Evolutionary conservation across 2,329 filamentous ascomycete genomes (phyloP).

Genomic region (Rhynchosporium agropyri): DNA sequence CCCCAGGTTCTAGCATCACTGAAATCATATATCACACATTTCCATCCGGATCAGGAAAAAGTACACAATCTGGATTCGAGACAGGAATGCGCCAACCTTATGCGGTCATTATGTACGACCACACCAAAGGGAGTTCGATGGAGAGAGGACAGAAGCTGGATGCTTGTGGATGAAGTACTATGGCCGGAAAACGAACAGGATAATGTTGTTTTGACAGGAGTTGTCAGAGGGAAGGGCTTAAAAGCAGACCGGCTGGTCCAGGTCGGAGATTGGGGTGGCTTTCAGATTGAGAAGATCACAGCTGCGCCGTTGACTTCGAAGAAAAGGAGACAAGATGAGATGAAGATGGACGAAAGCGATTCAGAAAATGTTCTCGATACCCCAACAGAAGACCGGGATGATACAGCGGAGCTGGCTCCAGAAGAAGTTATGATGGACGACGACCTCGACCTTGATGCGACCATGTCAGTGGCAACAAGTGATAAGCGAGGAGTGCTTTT

Average conservation of each 20-base stretch:
- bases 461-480: constrained; percentile 51
- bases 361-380: constrained; percentile 64
- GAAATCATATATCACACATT: constrained; percentile 91
- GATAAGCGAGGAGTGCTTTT: constrained; percentile 85
- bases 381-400: constrained; percentile 80
- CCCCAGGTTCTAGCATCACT: constrained; percentile 78
- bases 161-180: constrained; percentile 81
- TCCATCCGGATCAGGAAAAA: constrained; percentile 90
- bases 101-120: constrained; percentile 87
- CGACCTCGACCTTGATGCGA: constrained; percentile 54
- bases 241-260: constrained; percentile 91
- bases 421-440: constrained; percentile 83
- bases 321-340: constrained; percentile 65
- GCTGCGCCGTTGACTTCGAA: constrained; percentile 68
- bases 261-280: constrained; percentile 91
- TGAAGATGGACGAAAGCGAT: constrained; percentile 65
- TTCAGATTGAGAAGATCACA: constrained; percentile 87
- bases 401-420: constrained; percentile 80
- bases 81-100: constrained; percentile 88
- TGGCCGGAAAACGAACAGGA: constrained; percentile 65
- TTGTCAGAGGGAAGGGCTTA: constrained; percentile 81
- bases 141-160: constrained; percentile 95
- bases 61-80: constrained; percentile 84
- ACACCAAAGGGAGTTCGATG: constrained; percentile 93
- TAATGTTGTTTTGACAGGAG: constrained; percentile 77